A percentile compares a stretch with the other conserved stretches of the same genome.
These are phyloP conservation scores for Amanita inopinata DNA, from an alignment of 768 basidiomycete genomes.

Conservation along the genomic window DNA sequence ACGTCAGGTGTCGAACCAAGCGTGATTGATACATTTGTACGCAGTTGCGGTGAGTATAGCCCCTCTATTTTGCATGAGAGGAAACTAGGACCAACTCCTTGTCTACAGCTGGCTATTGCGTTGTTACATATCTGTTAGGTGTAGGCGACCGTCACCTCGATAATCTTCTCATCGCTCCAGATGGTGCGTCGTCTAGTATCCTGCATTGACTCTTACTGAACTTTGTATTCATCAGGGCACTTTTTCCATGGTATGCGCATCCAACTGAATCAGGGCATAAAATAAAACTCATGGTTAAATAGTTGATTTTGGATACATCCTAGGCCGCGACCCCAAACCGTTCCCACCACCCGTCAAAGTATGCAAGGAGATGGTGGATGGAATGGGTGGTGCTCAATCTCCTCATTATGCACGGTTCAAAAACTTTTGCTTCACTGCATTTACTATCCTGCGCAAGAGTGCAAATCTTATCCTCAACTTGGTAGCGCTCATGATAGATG, in stretches of 20 bases:
- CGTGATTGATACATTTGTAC: slow-evolving; percentile 92
- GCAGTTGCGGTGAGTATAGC: slow-evolving; percentile 76
- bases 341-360: slow-evolving; percentile 98
- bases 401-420: slow-evolving; percentile 97
- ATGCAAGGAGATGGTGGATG: slow-evolving; percentile 99
- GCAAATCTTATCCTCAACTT: slow-evolving; percentile 96
- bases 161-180: slow-evolving; percentile 86
- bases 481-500: slow-evolving; percentile 94
- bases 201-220: background rate
- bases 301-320: slow-evolving; percentile 99
- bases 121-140: slow-evolving; percentile 91
- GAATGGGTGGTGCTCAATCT: slow-evolving; percentile 95
- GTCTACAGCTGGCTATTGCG: slow-evolving; percentile 88
- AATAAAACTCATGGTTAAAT: slow-evolving; percentile 9
- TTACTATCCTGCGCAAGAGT: slow-evolving; percentile 91
- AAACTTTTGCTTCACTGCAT: slow-evolving; percentile 95
- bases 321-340: slow-evolving; percentile 95
- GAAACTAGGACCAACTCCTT: slow-evolving; percentile 11
- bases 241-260: slow-evolving; percentile 87
- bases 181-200: slow-evolving; percentile 42
- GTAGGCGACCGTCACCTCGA: slow-evolving; percentile 97
- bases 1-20: slow-evolving; percentile 91
- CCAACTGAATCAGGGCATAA: background rate
- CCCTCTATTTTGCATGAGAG: background rate
- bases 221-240: slow-evolving; percentile 45